A percentile compares a stretch with the other conserved stretches of the same genome.
These are phyloP conservation scores for Sorghum bicolor DNA, from an alignment of 176 grass and related monocot genomes.

Conservation along the genomic window Sorghum_bicolor_NCBIv3 NC_012878.2:52998501-52999000, in stretches of 20 bases:
- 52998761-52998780: background rate
- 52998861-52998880: background rate
- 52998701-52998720: background rate
- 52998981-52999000: background rate
- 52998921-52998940: background rate
- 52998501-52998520: slow-evolving; percentile 73
- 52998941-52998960: background rate
- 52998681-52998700: background rate
- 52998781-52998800: background rate
- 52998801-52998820: background rate
- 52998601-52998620: too few relatives aligned
- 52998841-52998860: background rate
- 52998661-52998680: background rate
- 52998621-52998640: too few relatives aligned
- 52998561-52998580: background rate
- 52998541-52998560: background rate
- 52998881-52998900: background rate
- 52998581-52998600: too few relatives aligned
- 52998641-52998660: too few relatives aligned
- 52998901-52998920: background rate
- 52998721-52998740: background rate
- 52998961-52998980: background rate
- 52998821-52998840: background rate
- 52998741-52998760: background rate
- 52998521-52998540: slow-evolving; percentile 97